phyloP scores from a whole-genome alignment of 192 early-diverging fungal genomes.

The Coemansia guatemalensis region DNA sequence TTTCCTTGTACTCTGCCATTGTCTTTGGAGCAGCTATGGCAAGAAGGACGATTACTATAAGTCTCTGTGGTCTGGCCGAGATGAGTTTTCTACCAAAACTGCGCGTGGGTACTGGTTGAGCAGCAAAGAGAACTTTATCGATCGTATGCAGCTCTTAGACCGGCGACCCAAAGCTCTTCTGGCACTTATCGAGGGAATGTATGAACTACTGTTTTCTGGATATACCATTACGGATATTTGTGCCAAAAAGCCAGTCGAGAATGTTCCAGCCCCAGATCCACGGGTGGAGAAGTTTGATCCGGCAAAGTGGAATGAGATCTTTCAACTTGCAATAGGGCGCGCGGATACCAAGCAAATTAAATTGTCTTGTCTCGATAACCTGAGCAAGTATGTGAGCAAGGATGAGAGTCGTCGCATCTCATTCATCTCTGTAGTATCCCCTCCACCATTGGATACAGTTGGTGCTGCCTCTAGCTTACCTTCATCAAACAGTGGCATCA shows the following conservation, averaged over 20 bases:
- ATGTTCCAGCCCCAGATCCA: background rate
- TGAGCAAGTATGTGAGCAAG: no score
- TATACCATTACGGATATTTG: background rate
- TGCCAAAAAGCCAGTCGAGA: background rate
- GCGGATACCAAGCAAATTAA: no score
- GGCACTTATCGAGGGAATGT: slow-evolving; percentile 3
- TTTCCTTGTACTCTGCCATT: slow-evolving; percentile 1
- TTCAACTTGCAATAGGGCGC: no score
- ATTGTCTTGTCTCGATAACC: no score
- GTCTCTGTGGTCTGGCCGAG: background rate
- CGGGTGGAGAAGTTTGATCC: background rate
- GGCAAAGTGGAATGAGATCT: no score
- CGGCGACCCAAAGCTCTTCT: background rate
- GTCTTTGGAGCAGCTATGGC: background rate
- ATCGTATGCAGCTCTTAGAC: background rate
- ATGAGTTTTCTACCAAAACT: background rate
- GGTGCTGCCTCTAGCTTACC: no score
- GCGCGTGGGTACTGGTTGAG: background rate
- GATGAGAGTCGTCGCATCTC: no score
- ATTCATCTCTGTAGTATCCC: no score
- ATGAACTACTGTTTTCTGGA: slow-evolving; percentile 1
- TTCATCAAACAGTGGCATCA: no score
- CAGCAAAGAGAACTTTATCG: background rate
- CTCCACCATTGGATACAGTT: no score
- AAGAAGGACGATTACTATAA: background rate